phyloP scores from a whole-genome alignment of 2,329 filamentous ascomycete genomes.

The Sarocladium strictum region DNA sequence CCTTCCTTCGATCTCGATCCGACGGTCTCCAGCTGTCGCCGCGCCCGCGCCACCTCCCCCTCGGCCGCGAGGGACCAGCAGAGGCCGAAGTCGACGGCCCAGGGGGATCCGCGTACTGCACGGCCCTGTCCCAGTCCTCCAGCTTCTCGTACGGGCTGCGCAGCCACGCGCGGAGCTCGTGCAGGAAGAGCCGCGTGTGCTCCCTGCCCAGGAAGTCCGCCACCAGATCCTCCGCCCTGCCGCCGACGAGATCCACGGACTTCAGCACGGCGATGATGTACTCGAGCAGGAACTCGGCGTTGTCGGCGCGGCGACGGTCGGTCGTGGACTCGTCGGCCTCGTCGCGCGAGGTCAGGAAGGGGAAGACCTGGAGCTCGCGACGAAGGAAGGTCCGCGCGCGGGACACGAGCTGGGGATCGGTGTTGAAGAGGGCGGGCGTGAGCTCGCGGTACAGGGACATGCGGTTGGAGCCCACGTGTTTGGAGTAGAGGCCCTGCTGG shows the following conservation, averaged over 20 bases:
- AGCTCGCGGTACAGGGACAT: slow-evolving; percentile 72
- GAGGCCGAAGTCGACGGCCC: neutral
- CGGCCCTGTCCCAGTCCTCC: slow-evolving; percentile 72
- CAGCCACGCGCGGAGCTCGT: slow-evolving; percentile 79
- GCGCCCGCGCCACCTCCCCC: neutral
- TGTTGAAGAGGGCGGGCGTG: slow-evolving; percentile 58
- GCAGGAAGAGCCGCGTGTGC: slow-evolving; percentile 69
- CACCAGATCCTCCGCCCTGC: slow-evolving; percentile 74
- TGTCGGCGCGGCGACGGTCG: slow-evolving; percentile 44
- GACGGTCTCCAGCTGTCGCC: slow-evolving; percentile 1
- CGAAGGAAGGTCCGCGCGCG: slow-evolving; percentile 77
- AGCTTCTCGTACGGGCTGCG: slow-evolving; percentile 70
- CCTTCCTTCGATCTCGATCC: neutral
- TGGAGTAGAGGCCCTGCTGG: slow-evolving; percentile 62
- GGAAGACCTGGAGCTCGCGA: slow-evolving; percentile 78
- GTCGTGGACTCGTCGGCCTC: slow-evolving; percentile 16
- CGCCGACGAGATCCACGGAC: slow-evolving; percentile 75
- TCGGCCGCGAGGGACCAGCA: neutral
- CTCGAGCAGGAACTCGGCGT: slow-evolving; percentile 78
- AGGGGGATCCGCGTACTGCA: slow-evolving; percentile 55
- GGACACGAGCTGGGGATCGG: slow-evolving; percentile 62
- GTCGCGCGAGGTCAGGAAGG: slow-evolving; percentile 50
- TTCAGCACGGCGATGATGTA: slow-evolving; percentile 81
- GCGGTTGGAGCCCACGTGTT: slow-evolving; percentile 76
- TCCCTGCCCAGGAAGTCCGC: slow-evolving; percentile 71